Conservation (phyloP, 805 yeast species). For the Metschnikowia picachoensis region DNA sequence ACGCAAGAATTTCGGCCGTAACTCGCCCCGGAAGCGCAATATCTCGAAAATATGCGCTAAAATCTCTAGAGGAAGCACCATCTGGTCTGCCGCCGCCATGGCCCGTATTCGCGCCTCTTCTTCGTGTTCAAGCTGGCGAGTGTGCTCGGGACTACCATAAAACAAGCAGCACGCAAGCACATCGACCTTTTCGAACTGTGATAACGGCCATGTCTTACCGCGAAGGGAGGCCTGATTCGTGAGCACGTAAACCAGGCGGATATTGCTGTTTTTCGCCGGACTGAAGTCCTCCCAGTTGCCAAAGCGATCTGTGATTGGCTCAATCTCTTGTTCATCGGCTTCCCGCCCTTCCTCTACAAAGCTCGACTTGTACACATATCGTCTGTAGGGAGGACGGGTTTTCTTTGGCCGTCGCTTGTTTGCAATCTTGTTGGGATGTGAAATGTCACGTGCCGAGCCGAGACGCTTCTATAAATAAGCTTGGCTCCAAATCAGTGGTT, state of each 20-base stretch:
- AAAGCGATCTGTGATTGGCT: conserved; percentile 1
- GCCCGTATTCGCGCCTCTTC: conserved; percentile 7
- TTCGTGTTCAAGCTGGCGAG: conserved; percentile 12
- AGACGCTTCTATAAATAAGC: background rate
- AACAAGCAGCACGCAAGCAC: conserved; percentile 36
- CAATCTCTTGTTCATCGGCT: conserved; percentile 14
- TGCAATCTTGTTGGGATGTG: conserved; percentile 49
- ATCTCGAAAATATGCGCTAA: conserved; percentile 31
- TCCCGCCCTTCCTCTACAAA: conserved; percentile 23
- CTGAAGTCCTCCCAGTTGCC: conserved; percentile 25
- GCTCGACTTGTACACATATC: conserved; percentile 57
- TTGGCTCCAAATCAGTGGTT: no score
- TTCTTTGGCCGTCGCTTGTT: conserved; percentile 86
- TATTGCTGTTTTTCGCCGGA: conserved; percentile 24
- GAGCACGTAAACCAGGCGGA: conserved; percentile 33
- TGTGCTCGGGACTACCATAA: conserved; percentile 22
- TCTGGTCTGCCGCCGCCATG: conserved; percentile 13
- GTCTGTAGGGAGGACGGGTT: conserved; percentile 71
- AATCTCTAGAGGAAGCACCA: conserved; percentile 36
- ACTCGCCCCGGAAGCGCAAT: conserved; percentile 24
- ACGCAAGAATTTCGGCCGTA: conserved; percentile 49
- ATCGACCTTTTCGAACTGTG: conserved; percentile 50
- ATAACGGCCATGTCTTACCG: conserved; percentile 44
- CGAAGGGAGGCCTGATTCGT: conserved; percentile 19
- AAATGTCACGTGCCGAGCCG: background rate